A percentile compares a stretch with the other conserved stretches of the same genome.
These are phyloP conservation scores for Phaseolus coccineus DNA, from an alignment of 331 rosid genomes.

Conservation along the genomic window DNA sequence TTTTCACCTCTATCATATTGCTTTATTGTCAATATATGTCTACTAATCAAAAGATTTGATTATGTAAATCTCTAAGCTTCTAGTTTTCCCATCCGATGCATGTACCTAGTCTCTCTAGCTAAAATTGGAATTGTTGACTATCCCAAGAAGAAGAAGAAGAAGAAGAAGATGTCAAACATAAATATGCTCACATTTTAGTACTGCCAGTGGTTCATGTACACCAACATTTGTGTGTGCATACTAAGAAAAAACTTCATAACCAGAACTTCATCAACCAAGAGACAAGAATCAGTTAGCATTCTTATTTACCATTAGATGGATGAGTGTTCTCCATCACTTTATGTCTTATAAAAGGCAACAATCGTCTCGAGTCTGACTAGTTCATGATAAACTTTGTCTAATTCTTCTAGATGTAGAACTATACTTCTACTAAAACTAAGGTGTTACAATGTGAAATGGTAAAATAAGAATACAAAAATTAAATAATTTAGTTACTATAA, in stretches of 20 bases:
- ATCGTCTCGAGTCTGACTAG: neutral
- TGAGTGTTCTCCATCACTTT: neutral
- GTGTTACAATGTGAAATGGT: neutral
- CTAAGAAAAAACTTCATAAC: neutral
- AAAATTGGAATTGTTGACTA: neutral
- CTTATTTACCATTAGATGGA: neutral
- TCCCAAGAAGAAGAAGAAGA: neutral
- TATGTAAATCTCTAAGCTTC: conserved; percentile 9
- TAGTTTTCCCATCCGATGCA: conserved; percentile 17
- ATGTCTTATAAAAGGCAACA: conserved; percentile 14
- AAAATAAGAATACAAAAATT: neutral
- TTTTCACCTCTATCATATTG: neutral
- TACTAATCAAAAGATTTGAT: conserved; percentile 1
- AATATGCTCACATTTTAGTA: neutral
- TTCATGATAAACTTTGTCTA: neutral
- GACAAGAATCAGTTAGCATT: neutral
- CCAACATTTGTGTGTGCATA: neutral
- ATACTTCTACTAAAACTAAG: neutral
- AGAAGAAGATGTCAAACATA: neutral
- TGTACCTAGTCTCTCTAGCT: neutral
- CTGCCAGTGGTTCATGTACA: neutral
- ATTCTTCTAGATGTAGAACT: neutral
- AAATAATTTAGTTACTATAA: too few relatives aligned
- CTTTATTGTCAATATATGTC: neutral
- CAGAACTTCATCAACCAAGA: neutral